phyloP scores from a whole-genome alignment of 2,329 filamentous ascomycete species.

The Fusarium fujikuroi region DNA sequence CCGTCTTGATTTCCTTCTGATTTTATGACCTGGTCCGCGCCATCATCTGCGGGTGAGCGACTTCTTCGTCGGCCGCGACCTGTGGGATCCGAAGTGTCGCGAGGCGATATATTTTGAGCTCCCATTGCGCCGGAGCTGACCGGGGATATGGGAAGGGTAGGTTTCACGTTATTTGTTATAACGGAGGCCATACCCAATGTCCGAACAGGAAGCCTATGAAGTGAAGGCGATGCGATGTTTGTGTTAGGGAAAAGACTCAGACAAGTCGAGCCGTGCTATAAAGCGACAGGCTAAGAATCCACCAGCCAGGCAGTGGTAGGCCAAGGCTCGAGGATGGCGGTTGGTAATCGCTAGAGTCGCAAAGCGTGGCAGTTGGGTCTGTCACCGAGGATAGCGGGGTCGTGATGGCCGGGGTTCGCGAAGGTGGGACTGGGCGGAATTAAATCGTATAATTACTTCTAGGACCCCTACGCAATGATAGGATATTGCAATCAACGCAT shows the following conservation, averaged over 20 bases:
- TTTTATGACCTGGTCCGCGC: constrained; percentile 54
- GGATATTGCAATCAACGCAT: constrained; percentile 35
- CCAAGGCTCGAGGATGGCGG: constrained; percentile 18
- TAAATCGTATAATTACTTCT: constrained; percentile 36
- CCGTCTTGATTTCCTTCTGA: constrained; percentile 47
- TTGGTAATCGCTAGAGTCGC: constrained; percentile 25
- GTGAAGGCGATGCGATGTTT: not conserved
- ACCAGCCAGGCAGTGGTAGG: constrained; percentile 26
- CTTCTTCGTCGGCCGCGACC: constrained; percentile 56
- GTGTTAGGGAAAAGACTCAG: not conserved
- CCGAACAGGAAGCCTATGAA: constrained; percentile 1
- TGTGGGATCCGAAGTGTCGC: constrained; percentile 47
- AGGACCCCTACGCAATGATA: constrained; percentile 39
- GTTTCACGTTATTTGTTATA: constrained; percentile 46
- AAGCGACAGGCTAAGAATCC: constrained; percentile 6
- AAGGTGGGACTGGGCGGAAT: constrained; percentile 37
- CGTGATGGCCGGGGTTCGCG: constrained; percentile 31
- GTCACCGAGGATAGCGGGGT: constrained; percentile 38
- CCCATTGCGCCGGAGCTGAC: constrained; percentile 56
- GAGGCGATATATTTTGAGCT: constrained; percentile 51
- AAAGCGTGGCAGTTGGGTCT: constrained; percentile 23
- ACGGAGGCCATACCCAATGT: constrained; percentile 44
- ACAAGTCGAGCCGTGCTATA: not conserved
- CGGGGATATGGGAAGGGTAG: constrained; percentile 52
- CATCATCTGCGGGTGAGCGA: constrained; percentile 56